Percentiles rank a stretch among this genome's conserved stretches.
Evolutionary conservation across 306 rosid genomes (phyloP).

Genomic region (Nissolia schottii): DNA sequence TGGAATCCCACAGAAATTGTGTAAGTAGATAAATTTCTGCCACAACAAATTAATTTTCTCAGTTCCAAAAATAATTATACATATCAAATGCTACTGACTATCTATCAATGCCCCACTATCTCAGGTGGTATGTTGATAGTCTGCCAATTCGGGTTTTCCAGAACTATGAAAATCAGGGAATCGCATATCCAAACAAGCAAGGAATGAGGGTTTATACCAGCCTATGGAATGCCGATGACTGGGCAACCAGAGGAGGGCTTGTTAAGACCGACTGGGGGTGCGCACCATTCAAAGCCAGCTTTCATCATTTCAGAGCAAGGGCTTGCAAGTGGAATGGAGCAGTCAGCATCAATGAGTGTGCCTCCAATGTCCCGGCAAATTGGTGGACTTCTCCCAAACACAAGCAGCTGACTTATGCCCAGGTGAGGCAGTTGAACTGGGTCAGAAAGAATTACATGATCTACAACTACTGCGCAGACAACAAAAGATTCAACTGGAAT

Average conservation of each 20-base stretch:
- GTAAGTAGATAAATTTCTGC: slow-evolving; percentile 35
- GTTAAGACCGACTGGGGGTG: slow-evolving; percentile 51
- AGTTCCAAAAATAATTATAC: background rate
- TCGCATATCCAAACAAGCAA: slow-evolving; percentile 62
- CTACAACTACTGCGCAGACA: slow-evolving; percentile 69
- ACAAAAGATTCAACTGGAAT: slow-evolving; percentile 47
- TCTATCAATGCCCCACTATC: background rate
- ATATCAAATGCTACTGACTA: background rate
- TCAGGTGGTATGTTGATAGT: slow-evolving; percentile 76
- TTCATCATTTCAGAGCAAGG: slow-evolving; percentile 55
- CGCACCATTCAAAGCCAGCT: slow-evolving; percentile 54
- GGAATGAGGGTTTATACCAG: slow-evolving; percentile 71
- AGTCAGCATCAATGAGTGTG: slow-evolving; percentile 44
- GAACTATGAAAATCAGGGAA: slow-evolving; percentile 54
- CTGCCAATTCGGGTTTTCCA: slow-evolving; percentile 58
- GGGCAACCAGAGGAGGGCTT: slow-evolving; percentile 83
- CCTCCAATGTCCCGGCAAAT: slow-evolving; percentile 43
- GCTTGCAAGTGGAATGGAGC: slow-evolving; percentile 67
- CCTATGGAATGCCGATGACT: slow-evolving; percentile 73
- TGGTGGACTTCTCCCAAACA: slow-evolving; percentile 61
- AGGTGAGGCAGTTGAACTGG: slow-evolving; percentile 41
- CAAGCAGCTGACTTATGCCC: slow-evolving; percentile 33
- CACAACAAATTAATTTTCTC: background rate
- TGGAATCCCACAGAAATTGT: slow-evolving; percentile 70
- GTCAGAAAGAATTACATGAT: slow-evolving; percentile 50